These are phyloP conservation scores for Penicillium antarcticum DNA, from an alignment of 495 filamentous ascomycete genomes.

Conservation along the genomic window DNA sequence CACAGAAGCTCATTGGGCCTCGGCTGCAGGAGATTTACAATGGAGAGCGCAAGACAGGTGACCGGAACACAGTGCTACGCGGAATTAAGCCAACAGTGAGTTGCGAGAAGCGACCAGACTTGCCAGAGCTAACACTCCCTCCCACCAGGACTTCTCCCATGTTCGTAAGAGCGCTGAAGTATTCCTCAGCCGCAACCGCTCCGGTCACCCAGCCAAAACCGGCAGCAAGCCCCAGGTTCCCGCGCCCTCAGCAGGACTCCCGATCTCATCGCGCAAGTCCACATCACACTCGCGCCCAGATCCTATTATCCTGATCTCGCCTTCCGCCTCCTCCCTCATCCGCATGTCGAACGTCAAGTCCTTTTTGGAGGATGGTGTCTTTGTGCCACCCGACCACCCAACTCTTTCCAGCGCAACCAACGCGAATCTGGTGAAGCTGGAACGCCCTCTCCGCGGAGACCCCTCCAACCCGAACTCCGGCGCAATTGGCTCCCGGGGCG, in stretches of 20 bases:
- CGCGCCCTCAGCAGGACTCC: slow-evolving; percentile 42
- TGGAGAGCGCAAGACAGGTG: slow-evolving; percentile 84
- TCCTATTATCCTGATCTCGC: slow-evolving; percentile 96
- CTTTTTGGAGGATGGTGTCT: slow-evolving; percentile 85
- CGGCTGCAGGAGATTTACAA: slow-evolving; percentile 84
- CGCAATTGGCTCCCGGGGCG: slow-evolving; percentile 19
- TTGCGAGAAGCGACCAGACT: not conserved
- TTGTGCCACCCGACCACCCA: slow-evolving; percentile 71
- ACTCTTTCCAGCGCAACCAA: slow-evolving; percentile 53
- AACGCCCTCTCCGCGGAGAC: slow-evolving; percentile 63
- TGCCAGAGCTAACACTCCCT: not conserved
- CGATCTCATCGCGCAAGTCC: slow-evolving; percentile 45
- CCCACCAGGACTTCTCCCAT: slow-evolving; percentile 87
- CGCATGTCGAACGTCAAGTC: slow-evolving; percentile 95
- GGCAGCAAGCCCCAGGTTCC: slow-evolving; percentile 36
- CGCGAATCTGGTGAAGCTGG: slow-evolving; percentile 78
- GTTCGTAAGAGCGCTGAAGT: slow-evolving; percentile 80
- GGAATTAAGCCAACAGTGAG: slow-evolving; percentile 88
- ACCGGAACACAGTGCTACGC: slow-evolving; percentile 82
- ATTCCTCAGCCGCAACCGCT: slow-evolving; percentile 66
- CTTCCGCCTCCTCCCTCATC: slow-evolving; percentile 96
- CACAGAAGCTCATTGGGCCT: slow-evolving; percentile 67
- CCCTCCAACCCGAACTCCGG: slow-evolving; percentile 24
- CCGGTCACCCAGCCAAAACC: slow-evolving; percentile 40
- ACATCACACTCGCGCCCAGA: slow-evolving; percentile 64